Evolutionary conservation across 805 yeast species (phyloP), one percentile per base, ranked within the genome.

Genomic region (Candida saitoana): DNA sequence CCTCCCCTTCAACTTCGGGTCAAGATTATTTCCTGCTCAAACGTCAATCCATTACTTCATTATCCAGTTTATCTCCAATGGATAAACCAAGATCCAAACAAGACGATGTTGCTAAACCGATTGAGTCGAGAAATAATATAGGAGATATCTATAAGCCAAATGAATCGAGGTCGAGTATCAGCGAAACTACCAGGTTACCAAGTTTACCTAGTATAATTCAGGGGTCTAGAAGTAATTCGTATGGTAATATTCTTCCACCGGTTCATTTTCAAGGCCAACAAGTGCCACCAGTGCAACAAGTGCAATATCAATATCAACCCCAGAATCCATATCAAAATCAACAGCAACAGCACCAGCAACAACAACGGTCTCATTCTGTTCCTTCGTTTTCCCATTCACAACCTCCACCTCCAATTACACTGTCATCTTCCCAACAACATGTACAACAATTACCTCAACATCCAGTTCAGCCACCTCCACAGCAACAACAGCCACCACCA

Each of bases 271-370:
- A 18, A n/a, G 43, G 24, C 12, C 38, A 18, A 14, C 41, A 5
- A 34, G 25, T 9, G 8, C 42, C 18, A 39, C 49, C 45, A 31
- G 37, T 39, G n/a, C 44, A 45, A 11, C 32, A 22, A 25, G 9
- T 33, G 27, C 44, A 34, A 38, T 36, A 5, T 34, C 31, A 29
- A 30, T 30, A 39, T 2, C 46, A 22, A 18, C 29, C 12, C 3
- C 34, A 14, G 33, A 9, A 29, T 22, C 32, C 29, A 15, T 8
- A 16, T 15, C 39, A 18, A 31, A 15, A 15, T 18, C 38, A 18
- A 6, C 31, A 17, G 36, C 43, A 34, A 32, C 41, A 32, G 20
- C 40, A 18, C 36, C 38, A 18, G 4, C 42, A 15, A 8, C 36
- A 25, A 18, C 31, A 24, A 19, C 18, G 29, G 30, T 8, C 22